Evolutionary conservation across 345 rosid species (phyloP), one percentile per base, ranked within the genome.

Genomic region (Bruguiera parviflora): DNA sequence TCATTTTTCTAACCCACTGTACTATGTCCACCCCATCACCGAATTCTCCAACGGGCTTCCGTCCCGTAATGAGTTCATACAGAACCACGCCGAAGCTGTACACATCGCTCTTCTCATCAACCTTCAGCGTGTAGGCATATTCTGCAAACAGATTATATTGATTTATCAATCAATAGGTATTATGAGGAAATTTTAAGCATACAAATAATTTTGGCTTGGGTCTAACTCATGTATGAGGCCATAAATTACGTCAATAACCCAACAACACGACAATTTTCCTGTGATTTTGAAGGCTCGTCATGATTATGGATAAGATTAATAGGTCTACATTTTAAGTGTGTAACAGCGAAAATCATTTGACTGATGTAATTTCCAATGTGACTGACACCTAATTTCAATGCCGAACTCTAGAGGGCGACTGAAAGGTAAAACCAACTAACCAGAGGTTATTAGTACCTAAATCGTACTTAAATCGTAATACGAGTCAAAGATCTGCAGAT

Each of bases 11-110:
- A 56, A 95, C 89, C 99, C 99, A 95, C 64, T 95, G 99, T 71
- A 95, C 98, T 0, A 95, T 95, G 78, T 95, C 99, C 33, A 92
- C 99, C 2, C 98, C 98, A 7, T 95, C 99, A 0, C 99, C 99
- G 2, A 95, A 95, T 73, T 95, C 99, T 13, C 99, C 99, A 0
- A 95, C 99, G 0, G 98, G 99, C 73, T 83, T 95, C 56, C 94
- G 75, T 15, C 99, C 99, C 0, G 88, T 80, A 29, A 95, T 83
- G 0, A 95, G 94, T 60, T 95, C 99, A 2, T 92, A 46, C 8
- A 95, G 87, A 31, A 95, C 99, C 3, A 95, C 99, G 8, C 98
- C 99, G 20, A 90, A 95, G 80, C 99, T 95, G 53, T 95, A 95
- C 53, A 95, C 99, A 35, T 95, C 99, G 52, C 99, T 95, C 90